phyloP scores from a whole-genome alignment of 257 asterid genomes.

The Coffea canephora region DNA sequence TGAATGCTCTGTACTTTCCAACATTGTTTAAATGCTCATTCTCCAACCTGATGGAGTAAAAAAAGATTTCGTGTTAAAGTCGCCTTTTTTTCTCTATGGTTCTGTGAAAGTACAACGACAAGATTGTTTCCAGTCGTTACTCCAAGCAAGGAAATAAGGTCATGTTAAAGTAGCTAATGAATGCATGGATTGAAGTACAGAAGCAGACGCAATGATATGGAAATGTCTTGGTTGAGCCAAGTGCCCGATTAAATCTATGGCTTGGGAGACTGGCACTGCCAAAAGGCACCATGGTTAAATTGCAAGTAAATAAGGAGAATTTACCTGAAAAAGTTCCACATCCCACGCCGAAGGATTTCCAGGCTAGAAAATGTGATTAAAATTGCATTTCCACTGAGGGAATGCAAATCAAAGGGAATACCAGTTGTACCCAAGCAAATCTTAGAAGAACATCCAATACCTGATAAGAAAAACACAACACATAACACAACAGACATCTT shows the following conservation, averaged over 20 bases:
- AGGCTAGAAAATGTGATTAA: constrained; percentile 55
- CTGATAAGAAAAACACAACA: constrained; percentile 34
- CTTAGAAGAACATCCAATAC: constrained; percentile 63
- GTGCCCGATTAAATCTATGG: background rate
- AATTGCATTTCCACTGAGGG: constrained; percentile 52
- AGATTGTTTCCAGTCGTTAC: background rate
- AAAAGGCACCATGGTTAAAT: background rate
- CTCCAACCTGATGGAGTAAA: constrained; percentile 61
- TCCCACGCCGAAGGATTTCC: constrained; percentile 81
- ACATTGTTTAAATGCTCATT: constrained; percentile 83
- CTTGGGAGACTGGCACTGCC: background rate
- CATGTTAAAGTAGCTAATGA: background rate
- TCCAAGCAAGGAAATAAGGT: background rate
- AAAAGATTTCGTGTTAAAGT: background rate
- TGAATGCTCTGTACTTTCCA: constrained; percentile 77
- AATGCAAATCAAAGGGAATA: constrained; percentile 50
- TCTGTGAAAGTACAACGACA: background rate
- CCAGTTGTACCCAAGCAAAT: constrained; percentile 81
- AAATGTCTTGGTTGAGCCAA: background rate
- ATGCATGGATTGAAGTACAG: background rate
- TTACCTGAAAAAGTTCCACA: constrained; percentile 95
- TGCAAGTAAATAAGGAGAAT: background rate
- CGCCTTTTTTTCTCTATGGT: background rate
- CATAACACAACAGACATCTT: background rate
- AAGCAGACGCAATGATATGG: background rate